Conservation (phyloP, 768 basidiomycete species). For the Macrolepiota dolichaula region DNA sequence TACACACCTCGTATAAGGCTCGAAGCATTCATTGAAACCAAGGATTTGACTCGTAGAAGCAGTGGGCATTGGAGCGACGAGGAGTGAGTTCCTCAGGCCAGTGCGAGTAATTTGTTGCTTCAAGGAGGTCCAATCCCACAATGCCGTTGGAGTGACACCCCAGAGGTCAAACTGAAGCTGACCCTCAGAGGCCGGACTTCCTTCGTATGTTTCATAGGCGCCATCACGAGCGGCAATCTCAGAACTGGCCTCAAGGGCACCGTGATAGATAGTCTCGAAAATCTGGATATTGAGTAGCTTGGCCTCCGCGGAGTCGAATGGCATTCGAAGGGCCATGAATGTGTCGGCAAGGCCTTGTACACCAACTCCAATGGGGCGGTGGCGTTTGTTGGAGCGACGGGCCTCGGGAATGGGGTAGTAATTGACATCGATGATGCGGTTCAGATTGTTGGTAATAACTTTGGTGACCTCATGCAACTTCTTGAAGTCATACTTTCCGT, state of each 20-base stretch:
- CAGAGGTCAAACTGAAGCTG: constrained; percentile 94
- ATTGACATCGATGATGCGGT: constrained; percentile 92
- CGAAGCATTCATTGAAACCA: constrained; percentile 98
- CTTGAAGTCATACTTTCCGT: constrained; percentile 88
- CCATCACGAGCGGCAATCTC: constrained; percentile 82
- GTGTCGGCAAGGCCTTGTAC: constrained; percentile 97
- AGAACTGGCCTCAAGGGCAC: constrained; percentile 83
- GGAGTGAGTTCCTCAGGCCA: constrained; percentile 87
- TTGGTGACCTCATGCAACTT: constrained; percentile 93
- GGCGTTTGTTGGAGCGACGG: constrained; percentile 90
- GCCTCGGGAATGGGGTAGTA: constrained; percentile 95
- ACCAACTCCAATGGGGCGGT: constrained; percentile 96
- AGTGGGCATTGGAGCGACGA: constrained; percentile 98
- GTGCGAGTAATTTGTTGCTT: constrained; percentile 81
- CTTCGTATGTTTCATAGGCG: constrained; percentile 85
- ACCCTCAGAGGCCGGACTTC: constrained; percentile 87
- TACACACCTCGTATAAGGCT: constrained; percentile 89
- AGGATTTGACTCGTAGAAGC: constrained; percentile 98
- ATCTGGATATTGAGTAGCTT: constrained; percentile 90
- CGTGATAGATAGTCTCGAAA: constrained; percentile 99
- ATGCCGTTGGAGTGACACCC: constrained; percentile 82
- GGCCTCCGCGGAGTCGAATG: constrained; percentile 89
- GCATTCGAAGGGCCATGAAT: constrained; percentile 96
- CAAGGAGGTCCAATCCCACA: constrained; percentile 93
- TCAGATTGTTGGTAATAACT: constrained; percentile 90